A percentile compares a stretch with the other conserved stretches of the same genome.
phyloP scores from a whole-genome alignment of 768 basidiomycete genomes.

The Pleurotus giganteus region DNA sequence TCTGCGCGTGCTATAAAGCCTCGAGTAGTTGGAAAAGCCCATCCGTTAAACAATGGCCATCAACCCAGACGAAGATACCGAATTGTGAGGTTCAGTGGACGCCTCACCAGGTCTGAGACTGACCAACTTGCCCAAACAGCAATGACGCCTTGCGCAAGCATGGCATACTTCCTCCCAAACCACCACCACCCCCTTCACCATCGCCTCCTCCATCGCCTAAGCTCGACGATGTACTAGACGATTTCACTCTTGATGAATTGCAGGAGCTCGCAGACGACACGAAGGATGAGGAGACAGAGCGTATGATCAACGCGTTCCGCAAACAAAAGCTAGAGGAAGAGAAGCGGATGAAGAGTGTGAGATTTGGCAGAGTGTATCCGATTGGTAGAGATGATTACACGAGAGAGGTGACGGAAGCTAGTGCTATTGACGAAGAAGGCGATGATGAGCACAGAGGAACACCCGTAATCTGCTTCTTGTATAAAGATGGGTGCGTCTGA shows the following conservation, averaged over 20 bases:
- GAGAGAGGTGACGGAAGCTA: slow-evolving; percentile 92
- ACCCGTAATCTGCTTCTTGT: slow-evolving; percentile 91
- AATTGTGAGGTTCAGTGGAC: slow-evolving; percentile 67
- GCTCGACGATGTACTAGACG: slow-evolving; percentile 64
- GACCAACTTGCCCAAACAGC: slow-evolving; percentile 38
- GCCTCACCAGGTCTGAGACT: neutral
- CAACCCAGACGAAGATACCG: slow-evolving; percentile 90
- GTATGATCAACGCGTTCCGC: slow-evolving; percentile 65
- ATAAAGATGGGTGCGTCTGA: slow-evolving; percentile 84
- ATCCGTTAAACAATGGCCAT: slow-evolving; percentile 48
- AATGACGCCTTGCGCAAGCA: slow-evolving; percentile 93
- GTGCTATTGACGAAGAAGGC: slow-evolving; percentile 62
- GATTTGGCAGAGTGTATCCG: slow-evolving; percentile 84
- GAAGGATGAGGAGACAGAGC: slow-evolving; percentile 72
- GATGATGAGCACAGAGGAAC: slow-evolving; percentile 74
- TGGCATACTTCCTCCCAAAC: slow-evolving; percentile 82
- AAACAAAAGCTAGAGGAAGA: slow-evolving; percentile 66
- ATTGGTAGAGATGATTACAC: slow-evolving; percentile 94
- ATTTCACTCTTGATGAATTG: slow-evolving; percentile 62
- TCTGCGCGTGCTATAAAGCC: neutral
- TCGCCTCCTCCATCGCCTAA: slow-evolving; percentile 78
- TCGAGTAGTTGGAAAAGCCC: no score
- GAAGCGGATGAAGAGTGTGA: slow-evolving; percentile 52
- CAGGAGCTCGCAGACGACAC: slow-evolving; percentile 71
- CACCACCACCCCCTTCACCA: slow-evolving; percentile 68